A percentile compares a stretch with the other conserved stretches of the same genome.
Conservation (phyloP, 768 basidiomycete species). For the Melanogaster broomeanus region DNA sequence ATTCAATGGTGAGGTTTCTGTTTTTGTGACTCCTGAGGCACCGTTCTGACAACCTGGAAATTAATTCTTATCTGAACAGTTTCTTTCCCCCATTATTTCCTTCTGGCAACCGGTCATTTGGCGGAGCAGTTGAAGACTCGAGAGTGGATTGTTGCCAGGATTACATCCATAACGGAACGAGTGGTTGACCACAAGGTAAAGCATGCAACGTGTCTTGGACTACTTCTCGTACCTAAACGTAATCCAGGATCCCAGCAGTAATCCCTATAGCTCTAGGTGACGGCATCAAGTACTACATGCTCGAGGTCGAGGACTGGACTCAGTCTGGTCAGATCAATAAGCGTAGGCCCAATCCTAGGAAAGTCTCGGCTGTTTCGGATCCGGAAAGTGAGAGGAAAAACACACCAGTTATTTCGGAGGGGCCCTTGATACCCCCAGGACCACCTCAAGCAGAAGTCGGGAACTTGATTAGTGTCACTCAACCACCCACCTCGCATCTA, state of each 20-base stretch:
- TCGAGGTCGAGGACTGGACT: conserved; percentile 94
- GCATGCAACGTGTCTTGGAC: background rate
- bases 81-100: conserved; percentile 96
- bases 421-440: conserved; percentile 43
- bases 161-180: conserved; percentile 84
- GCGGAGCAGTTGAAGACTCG: conserved; percentile 87
- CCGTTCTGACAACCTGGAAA: background rate
- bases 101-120: conserved; percentile 82
- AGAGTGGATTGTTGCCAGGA: conserved; percentile 95
- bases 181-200: conserved; percentile 77
- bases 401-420: conserved; percentile 8
- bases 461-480: conserved; percentile 65
- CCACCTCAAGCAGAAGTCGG: conserved; percentile 74
- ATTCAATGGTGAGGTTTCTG: conserved; percentile 76
- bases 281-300: conserved; percentile 91
- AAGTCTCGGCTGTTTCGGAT: conserved; percentile 40
- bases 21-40: background rate
- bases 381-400: conserved; percentile 42
- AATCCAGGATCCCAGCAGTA: conserved; percentile 72
- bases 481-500: conserved; percentile 66
- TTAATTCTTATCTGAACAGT: conserved; percentile 47
- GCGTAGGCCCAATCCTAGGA: conserved; percentile 55
- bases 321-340: conserved; percentile 66
- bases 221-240: background rate
- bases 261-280: conserved; percentile 89